A percentile compares a stretch with the other conserved stretches of the same genome.
Conservation (phyloP, 768 basidiomycete species). For the Astraeus odoratus region DNA sequence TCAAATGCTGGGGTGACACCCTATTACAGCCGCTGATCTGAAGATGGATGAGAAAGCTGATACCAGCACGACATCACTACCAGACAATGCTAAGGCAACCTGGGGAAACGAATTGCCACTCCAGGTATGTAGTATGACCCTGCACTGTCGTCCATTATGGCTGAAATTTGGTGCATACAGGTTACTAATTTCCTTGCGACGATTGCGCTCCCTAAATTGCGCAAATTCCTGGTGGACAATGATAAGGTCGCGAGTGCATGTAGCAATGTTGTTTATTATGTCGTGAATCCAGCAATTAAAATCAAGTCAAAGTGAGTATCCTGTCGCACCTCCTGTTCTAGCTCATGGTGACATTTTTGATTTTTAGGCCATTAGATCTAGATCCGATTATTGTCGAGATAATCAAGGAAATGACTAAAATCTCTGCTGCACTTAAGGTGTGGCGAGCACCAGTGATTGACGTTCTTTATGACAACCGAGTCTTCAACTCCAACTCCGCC, state of each 20-base stretch:
- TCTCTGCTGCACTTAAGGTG: slow-evolving; percentile 71
- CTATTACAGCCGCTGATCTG: slow-evolving; percentile 25
- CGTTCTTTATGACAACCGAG: slow-evolving; percentile 73
- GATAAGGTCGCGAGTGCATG: slow-evolving; percentile 79
- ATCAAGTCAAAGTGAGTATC: slow-evolving; percentile 57
- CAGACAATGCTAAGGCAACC: slow-evolving; percentile 22
- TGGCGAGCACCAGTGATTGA: slow-evolving; percentile 82
- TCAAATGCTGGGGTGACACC: slow-evolving; percentile 1
- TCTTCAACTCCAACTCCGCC: slow-evolving; percentile 70
- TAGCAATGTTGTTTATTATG: slow-evolving; percentile 77
- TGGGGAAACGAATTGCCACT: slow-evolving; percentile 24
- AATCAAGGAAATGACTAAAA: slow-evolving; percentile 69
- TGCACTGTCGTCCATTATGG: background rate
- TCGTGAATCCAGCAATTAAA: slow-evolving; percentile 76
- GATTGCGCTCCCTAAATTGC: slow-evolving; percentile 63
- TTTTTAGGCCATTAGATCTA: slow-evolving; percentile 69
- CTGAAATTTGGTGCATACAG: slow-evolving; percentile 30
- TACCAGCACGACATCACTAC: slow-evolving; percentile 35
- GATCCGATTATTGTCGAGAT: slow-evolving; percentile 62
- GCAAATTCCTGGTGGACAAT: slow-evolving; percentile 73
- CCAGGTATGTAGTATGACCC: slow-evolving; percentile 22
- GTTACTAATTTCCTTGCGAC: slow-evolving; percentile 66
- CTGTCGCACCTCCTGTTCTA: background rate
- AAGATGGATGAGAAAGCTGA: slow-evolving; percentile 60
- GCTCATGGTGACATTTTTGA: slow-evolving; percentile 6